Evolutionary conservation across 2,329 filamentous ascomycete species (phyloP).

Genomic region (Pyricularia grisea): DNA sequence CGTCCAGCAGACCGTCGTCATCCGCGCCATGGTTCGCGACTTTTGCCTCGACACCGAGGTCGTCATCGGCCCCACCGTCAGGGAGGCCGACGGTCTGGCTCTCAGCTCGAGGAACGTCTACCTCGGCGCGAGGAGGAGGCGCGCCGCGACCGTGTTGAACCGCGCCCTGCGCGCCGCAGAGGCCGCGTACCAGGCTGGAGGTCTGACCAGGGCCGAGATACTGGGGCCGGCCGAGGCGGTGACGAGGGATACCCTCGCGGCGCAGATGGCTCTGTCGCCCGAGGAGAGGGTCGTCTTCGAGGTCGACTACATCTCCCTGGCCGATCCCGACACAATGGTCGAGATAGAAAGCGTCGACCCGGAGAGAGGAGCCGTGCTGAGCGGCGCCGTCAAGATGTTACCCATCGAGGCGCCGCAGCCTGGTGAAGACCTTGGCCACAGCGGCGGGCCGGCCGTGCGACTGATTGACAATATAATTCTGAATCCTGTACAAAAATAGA

Average conservation of each 20-base stretch:
- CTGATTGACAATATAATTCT: conserved; percentile 92
- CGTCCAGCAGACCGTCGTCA: conserved; percentile 88
- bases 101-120: conserved; percentile 93
- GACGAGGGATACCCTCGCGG: conserved; percentile 39
- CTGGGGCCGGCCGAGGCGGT: conserved; percentile 60
- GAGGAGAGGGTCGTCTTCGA: conserved; percentile 62
- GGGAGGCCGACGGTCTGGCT: conserved; percentile 75
- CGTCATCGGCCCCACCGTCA: conserved; percentile 61
- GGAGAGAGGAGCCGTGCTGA: conserved; percentile 68
- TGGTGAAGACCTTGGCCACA: conserved; percentile 67
- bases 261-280: conserved; percentile 53
- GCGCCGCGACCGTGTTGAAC: conserved; percentile 65
- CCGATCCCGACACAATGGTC: conserved; percentile 74
- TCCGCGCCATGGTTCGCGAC: conserved; percentile 78
- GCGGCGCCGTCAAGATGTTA: conserved; percentile 83
- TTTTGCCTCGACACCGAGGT: conserved; percentile 73
- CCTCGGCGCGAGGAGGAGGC: conserved; percentile 60
- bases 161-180: conserved; percentile 64
- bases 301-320: conserved; percentile 86
- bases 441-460: conserved; percentile 65
- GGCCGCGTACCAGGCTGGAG: conserved; percentile 47
- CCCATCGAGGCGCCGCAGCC: conserved; percentile 61
- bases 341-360: conserved; percentile 67
- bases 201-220: conserved; percentile 51
- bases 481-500: conserved; percentile 23